A percentile compares a stretch with the other conserved stretches of the same genome.
Evolutionary conservation across 2,329 filamentous ascomycete species (phyloP).

Genomic region (Akanthomyces uredinophilus): DNA sequence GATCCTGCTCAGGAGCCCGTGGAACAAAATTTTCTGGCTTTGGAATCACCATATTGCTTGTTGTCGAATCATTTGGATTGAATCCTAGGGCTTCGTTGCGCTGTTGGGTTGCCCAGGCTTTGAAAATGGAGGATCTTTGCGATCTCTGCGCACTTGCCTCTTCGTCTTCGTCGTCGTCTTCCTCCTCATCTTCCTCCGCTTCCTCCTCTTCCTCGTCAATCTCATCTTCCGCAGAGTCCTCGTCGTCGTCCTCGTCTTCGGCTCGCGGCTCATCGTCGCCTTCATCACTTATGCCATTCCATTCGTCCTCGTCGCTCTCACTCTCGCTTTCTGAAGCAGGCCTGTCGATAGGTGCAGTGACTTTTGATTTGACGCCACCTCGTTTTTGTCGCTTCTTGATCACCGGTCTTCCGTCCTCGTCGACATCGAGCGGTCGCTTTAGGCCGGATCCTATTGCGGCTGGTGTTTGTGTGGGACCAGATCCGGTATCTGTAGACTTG

Average conservation of each 20-base stretch:
- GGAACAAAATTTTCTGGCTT: conserved; percentile 60
- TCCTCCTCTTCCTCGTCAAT: conserved; percentile 28
- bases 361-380: conserved; percentile 53
- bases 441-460: conserved; percentile 64
- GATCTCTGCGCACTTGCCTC: conserved; percentile 24
- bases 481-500: neutral
- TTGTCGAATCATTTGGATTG: conserved; percentile 39
- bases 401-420: conserved; percentile 72
- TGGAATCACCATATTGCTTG: conserved; percentile 45
- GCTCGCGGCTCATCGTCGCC: conserved; percentile 25
- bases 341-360: conserved; percentile 40
- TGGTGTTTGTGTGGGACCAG: conserved; percentile 7
- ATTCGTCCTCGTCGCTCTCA: conserved; percentile 42
- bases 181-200: conserved; percentile 29
- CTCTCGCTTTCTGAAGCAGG: conserved; percentile 30
- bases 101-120: conserved; percentile 84
- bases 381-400: conserved; percentile 77
- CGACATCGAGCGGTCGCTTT: conserved; percentile 79
- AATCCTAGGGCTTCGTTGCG: conserved; percentile 78
- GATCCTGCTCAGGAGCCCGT: conserved; percentile 64
- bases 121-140: conserved; percentile 65
- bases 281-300: conserved; percentile 57
- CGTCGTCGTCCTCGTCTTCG: conserved; percentile 23
- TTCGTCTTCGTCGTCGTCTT: conserved; percentile 29
- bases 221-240: conserved; percentile 24